Evolutionary conservation across 345 rosid species (phyloP), one percentile per base, ranked within the genome.

Genomic region (Mangifera indica): DNA sequence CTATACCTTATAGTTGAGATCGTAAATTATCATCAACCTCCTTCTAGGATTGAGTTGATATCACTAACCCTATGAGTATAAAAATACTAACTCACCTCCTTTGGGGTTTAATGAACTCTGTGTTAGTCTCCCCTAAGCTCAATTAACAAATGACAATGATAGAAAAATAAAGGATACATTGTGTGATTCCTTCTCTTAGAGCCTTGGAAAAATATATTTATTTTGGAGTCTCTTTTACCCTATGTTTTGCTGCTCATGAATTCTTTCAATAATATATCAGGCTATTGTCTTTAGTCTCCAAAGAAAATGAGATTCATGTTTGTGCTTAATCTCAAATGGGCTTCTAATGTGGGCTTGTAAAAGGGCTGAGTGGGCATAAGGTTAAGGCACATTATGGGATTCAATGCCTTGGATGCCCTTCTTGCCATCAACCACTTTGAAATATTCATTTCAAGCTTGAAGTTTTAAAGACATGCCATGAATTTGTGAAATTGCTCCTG

Each of bases 391-490:
- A 87, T 76, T 59, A 83, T 79, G 74, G 93, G 88, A 48, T 92
- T 93, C 78, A 66, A 75, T 81, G 85, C 92, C 48, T 79, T 83
- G 84, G 90, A 93, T 53, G 72, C 79, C 63, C 77, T 87, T 69
- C 89, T 92, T 75, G 97, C 98, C 71, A 87, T 92, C 61, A 90
- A 90, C 75, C 92, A 90, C 85, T 92, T 93, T 44, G 98, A 93
- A 81, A 90, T 93, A 79, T 93, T 91, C 80, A 60, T 82, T 61
- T 79, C 86, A 34, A 86, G 89, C 78, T 24, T 73, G 1, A 82
- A 67, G 63, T 77, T 91, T 77, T 88, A 80, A 58, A 76, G 93
- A 90, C 63, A 93, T 87, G 85, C 97, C 97, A 17, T 93, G 97
- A 97, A 89, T 92, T 93, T 82, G 86, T 68, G 97, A 93, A 63